Evolutionary conservation across 176 grass and related monocot genomes (phyloP).

Genomic region (Aegilops longissima): DNA sequence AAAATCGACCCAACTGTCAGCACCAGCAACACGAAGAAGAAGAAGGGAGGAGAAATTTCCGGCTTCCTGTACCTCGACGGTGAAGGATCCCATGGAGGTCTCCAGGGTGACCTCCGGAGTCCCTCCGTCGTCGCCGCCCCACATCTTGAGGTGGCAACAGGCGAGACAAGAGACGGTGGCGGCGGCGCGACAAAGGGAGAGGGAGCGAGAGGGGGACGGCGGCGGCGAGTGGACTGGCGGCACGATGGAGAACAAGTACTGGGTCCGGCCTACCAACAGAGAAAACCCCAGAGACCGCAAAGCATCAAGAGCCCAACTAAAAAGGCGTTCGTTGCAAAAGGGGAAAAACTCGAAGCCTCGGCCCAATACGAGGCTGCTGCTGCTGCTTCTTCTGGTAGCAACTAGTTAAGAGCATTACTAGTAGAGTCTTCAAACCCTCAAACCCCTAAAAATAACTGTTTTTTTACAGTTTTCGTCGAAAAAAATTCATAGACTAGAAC

Average conservation of each 20-base stretch:
- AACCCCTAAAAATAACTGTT: no score
- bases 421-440: no score
- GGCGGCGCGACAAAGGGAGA: not conserved
- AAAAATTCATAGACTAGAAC: no score
- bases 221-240: not conserved
- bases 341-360: not conserved
- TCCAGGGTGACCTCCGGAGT: constrained; percentile 84
- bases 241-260: not conserved
- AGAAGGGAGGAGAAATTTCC: not conserved
- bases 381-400: no score
- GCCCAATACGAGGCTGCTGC: not conserved
- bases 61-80: constrained; percentile 59
- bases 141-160: constrained; percentile 37
- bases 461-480: no score
- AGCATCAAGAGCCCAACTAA: not conserved
- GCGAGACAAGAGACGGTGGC: not conserved
- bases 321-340: not conserved
- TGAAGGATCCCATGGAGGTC: constrained; percentile 87
- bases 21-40: not conserved
- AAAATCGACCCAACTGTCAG: constrained; percentile 19
- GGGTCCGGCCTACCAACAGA: not conserved
- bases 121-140: constrained; percentile 51
- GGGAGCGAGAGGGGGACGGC: constrained; percentile 5
- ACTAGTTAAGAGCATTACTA: no score
- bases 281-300: not conserved